Percentiles rank a stretch among this genome's conserved stretches.
phyloP scores from a whole-genome alignment of 1,284 basidiomycete species.

The Ceratobasidium sp. region DNA sequence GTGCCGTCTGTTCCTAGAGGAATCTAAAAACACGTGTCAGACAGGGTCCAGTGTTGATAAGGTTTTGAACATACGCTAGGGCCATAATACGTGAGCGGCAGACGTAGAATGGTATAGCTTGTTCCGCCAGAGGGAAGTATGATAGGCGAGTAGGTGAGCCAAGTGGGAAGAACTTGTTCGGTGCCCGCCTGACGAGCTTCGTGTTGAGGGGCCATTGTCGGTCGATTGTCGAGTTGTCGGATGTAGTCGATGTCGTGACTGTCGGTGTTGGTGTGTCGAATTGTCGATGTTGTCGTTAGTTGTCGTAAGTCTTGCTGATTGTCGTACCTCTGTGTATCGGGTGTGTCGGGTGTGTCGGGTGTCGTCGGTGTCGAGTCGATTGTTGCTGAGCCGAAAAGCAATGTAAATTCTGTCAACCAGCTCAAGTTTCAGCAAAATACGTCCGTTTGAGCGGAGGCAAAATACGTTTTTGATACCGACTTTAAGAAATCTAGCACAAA shows the following conservation, averaged over 20 bases:
- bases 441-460: not conserved
- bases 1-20: slow-evolving; percentile 67
- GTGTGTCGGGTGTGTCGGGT: no score
- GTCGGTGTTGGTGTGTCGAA: slow-evolving; percentile 32
- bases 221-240: slow-evolving; percentile 13
- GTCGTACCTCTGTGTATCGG: slow-evolving; percentile 43
- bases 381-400: slow-evolving; percentile 41
- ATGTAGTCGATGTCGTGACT: slow-evolving; percentile 40
- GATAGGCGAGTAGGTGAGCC: slow-evolving; percentile 68
- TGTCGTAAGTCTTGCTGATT: slow-evolving; percentile 36
- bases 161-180: slow-evolving; percentile 67
- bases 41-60: not conserved
- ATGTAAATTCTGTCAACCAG: slow-evolving; percentile 26
- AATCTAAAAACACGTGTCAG: slow-evolving; percentile 60
- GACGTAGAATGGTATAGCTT: slow-evolving; percentile 58
- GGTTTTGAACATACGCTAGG: slow-evolving; percentile 67
- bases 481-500: slow-evolving; percentile 14
- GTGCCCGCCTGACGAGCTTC: slow-evolving; percentile 26
- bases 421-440: slow-evolving; percentile 31
- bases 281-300: slow-evolving; percentile 35
- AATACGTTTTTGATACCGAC: slow-evolving; percentile 13
- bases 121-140: slow-evolving; percentile 51
- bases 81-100: slow-evolving; percentile 77
- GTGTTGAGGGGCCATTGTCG: slow-evolving; percentile 28
- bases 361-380: slow-evolving; percentile 36